Evolutionary conservation across 148 eudicot species (phyloP), one percentile per base, ranked within the genome.

Genomic region (Camellia lanceoleosa): DNA sequence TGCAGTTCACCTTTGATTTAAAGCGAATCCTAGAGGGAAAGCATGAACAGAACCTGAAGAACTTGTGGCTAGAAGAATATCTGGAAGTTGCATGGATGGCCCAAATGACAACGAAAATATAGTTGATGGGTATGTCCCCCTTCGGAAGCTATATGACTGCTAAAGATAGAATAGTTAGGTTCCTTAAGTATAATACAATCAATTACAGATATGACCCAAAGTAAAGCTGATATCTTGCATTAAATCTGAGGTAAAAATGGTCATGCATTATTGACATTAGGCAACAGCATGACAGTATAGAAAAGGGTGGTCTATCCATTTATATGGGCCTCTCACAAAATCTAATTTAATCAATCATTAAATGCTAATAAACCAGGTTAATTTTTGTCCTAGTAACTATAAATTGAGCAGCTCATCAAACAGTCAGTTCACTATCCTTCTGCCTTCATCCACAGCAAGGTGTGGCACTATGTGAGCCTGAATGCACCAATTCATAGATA

Each of bases 31-130:
- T 74, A 95, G 88, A 84, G 89, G 82, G 81, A 95, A 95, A 41
- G 88, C 82, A 80, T 95, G 99, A 85, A 92, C 89, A 84, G 99
- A 87, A 82, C 99, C 98, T 2, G 99, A 92, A 66, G 95, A 95
- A 87, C 98, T 93, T 59, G 97, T 92, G 73, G 98, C 97, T 59
- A 85, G 89, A 84, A 93, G 92, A 85, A 89, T 81, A 83, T 92
- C 96, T 75, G 99, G 95, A 76, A 89, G 87, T 80, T 88, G 90
- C 78, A 83, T 80, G 47, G 95, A 89, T 15, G 93, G 92, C 75
- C 93, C 95, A 83, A 95, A 93, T 77, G 97, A 92, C 89, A 95
- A 81, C 76, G 97, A 93, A 86, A 85, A 95, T 83, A 95, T 89
- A 72, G 90, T 87, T 63, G 99, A 93, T 59, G 93, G 88, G 81